Evolutionary conservation across 202 grass and related monocot genomes (phyloP), one percentile per base, ranked within the genome.

Genomic region (Bolboschoenoplectus hybrid): DNA sequence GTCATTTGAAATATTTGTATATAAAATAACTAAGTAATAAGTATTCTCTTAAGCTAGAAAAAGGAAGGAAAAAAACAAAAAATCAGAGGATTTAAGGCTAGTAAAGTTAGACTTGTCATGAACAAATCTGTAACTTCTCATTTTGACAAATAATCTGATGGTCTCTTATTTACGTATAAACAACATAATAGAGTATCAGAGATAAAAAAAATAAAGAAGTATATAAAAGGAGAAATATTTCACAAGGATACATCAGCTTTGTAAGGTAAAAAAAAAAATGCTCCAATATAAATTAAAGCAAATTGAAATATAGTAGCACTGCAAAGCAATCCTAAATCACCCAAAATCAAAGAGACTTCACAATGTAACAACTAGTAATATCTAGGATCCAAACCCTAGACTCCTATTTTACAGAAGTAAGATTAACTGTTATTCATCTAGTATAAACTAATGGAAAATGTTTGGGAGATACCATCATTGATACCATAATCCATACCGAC

Each of bases 51-150:
- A 71, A 19, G 68, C 41, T 46, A 44, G 36, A 17, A 35, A 35
- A 39, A 67, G 13, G 0, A 67, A 67, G 2, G 64, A 1, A 34
- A 39, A 8, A 39, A 20, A 38, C 26, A 67, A 9, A 67, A 14
- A 67, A 72, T 72, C 68, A 9, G 43, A 46, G 68, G 68, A 72
- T 46, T 72, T 45, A 39, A 67, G 63, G n/a, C 26, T 9, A 65
- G 20, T 65, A 36, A 65, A 65, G 26, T 32, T 64, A 36, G 32
- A 36, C 32, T 65, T 1, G 2, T 65, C 63, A 65, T 65, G 20
- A 65, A 9, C 2, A 63, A 63, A 20, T 63, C 17, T 26, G 3
- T 63, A 26, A 63, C n/a, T 63, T 7, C 17, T 26, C 17, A 63
- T 26, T 26, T 19, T 26, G 26, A 26, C 26, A 26, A 26, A 26